phyloP scores from a whole-genome alignment of 2,329 filamentous ascomycete species.

The Sporothrix curviconia region DNA sequence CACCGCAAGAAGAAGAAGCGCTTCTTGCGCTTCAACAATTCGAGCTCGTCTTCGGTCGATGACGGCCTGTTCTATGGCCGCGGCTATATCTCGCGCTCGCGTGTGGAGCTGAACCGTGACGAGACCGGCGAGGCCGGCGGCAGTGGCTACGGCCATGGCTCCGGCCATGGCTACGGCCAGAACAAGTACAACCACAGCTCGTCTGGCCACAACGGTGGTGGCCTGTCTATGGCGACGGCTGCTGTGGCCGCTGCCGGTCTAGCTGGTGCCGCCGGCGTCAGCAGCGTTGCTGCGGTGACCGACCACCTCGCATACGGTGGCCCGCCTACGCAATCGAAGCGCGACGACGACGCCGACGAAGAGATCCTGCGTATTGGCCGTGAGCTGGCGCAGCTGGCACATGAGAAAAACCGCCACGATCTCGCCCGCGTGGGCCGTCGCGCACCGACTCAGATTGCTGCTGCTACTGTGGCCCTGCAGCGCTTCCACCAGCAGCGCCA shows the following conservation, averaged over 20 bases:
- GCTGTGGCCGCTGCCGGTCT: neutral
- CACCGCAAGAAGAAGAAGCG: constrained; percentile 31
- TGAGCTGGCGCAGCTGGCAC: constrained; percentile 47
- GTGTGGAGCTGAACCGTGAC: constrained; percentile 7
- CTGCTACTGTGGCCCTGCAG: constrained; percentile 35
- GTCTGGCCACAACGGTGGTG: constrained; percentile 9
- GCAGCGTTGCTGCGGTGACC: neutral
- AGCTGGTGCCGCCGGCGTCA: neutral
- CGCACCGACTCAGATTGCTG: constrained; percentile 32
- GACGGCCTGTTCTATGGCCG: constrained; percentile 51
- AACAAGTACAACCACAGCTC: no score
- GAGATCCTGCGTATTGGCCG: constrained; percentile 52
- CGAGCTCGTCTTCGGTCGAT: constrained; percentile 50
- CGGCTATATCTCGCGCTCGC: constrained; percentile 33
- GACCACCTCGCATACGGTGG: neutral
- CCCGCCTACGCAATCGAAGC: constrained; percentile 2
- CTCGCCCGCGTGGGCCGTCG: constrained; percentile 35
- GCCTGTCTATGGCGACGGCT: neutral
- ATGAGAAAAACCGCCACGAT: constrained; percentile 45
- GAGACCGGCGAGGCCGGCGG: neutral
- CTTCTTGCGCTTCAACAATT: constrained; percentile 44
- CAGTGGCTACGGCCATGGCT: neutral
- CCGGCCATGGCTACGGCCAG: neutral
- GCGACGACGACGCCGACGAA: constrained; percentile 39
- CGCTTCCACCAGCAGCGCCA: constrained; percentile 30